Evolutionary conservation across 441 rosid genomes (phyloP).

Genomic region (Melastoma candidum): DNA sequence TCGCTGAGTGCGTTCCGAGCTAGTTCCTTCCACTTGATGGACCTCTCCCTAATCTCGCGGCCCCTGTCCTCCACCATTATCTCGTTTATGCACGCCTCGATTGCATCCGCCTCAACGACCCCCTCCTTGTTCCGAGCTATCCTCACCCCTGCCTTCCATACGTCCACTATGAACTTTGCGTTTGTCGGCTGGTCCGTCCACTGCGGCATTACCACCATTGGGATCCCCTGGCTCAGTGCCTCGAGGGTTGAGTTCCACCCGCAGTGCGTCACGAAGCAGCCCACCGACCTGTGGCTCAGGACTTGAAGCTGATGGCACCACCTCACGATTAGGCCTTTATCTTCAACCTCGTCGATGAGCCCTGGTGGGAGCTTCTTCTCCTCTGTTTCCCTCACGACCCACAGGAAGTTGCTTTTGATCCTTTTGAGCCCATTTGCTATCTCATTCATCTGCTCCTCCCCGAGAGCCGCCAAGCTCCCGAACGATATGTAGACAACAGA

Average conservation of each 20-base stretch:
- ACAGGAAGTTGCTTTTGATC: slow-evolving; percentile 2
- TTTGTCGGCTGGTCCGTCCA: slow-evolving; percentile 15
- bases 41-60: slow-evolving; percentile 24
- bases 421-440: slow-evolving; percentile 6
- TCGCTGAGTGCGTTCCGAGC: slow-evolving; percentile 23
- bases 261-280: slow-evolving; percentile 10
- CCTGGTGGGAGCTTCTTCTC: slow-evolving; percentile 1
- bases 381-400: slow-evolving; percentile 8
- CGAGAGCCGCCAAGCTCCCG: slow-evolving; percentile 7
- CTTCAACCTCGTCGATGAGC: neutral
- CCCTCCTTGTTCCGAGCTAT: slow-evolving; percentile 23
- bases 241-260: slow-evolving; percentile 8
- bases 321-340: slow-evolving; percentile 2
- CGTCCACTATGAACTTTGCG: neutral
- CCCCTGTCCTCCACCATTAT: slow-evolving; percentile 30
- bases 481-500: slow-evolving; percentile 6
- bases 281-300: slow-evolving; percentile 6
- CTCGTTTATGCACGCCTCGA: slow-evolving; percentile 24
- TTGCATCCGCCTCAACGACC: slow-evolving; percentile 23
- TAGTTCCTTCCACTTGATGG: slow-evolving; percentile 22
- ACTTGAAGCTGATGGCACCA: slow-evolving; percentile 10
- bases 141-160: slow-evolving; percentile 25
- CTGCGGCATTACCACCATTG: slow-evolving; percentile 12
- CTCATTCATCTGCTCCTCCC: slow-evolving; percentile 5
- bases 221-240: slow-evolving; percentile 5